A percentile compares a stretch with the other conserved stretches of the same genome.
These are phyloP conservation scores for Colletotrichum godetiae DNA, from an alignment of 2,329 filamentous ascomycete genomes.

Conservation along the genomic window DNA sequence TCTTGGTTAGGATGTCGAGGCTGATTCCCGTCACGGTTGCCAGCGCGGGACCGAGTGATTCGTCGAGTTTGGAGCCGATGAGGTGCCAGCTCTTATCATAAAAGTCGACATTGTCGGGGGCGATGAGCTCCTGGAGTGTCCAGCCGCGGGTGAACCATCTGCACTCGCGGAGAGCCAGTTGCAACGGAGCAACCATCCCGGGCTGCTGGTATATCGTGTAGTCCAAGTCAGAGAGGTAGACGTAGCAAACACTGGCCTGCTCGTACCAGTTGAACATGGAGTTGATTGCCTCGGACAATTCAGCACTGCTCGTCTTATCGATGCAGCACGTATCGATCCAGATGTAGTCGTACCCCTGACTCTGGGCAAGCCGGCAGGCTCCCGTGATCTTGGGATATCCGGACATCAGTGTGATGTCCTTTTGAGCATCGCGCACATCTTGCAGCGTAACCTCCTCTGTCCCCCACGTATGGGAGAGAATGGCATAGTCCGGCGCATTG, in stretches of 20 bases:
- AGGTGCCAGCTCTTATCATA: slow-evolving; percentile 18
- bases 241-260: slow-evolving; percentile 36
- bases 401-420: background rate
- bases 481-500: slow-evolving; percentile 33
- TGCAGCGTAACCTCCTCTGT: background rate
- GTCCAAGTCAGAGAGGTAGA: slow-evolving; percentile 35
- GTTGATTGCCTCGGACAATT: slow-evolving; percentile 39
- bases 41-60: slow-evolving; percentile 32
- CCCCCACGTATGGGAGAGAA: slow-evolving; percentile 36
- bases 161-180: background rate
- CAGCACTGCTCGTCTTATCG: slow-evolving; percentile 37
- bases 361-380: slow-evolving; percentile 13
- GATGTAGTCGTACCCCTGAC: slow-evolving; percentile 35
- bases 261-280: slow-evolving; percentile 39
- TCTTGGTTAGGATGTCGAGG: slow-evolving; percentile 29
- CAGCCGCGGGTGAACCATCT: slow-evolving; percentile 34
- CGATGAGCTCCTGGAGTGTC: slow-evolving; percentile 34
- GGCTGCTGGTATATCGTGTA: background rate
- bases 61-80: slow-evolving; percentile 37
- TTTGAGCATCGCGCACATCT: background rate
- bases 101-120: slow-evolving; percentile 27
- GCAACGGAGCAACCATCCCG: background rate
- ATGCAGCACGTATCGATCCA: slow-evolving; percentile 43
- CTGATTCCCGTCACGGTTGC: slow-evolving; percentile 44
- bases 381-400: slow-evolving; percentile 29